Conservation (phyloP, 2,329 filamentous ascomycete genomes). For the Leptographium radiaticola region DNA sequence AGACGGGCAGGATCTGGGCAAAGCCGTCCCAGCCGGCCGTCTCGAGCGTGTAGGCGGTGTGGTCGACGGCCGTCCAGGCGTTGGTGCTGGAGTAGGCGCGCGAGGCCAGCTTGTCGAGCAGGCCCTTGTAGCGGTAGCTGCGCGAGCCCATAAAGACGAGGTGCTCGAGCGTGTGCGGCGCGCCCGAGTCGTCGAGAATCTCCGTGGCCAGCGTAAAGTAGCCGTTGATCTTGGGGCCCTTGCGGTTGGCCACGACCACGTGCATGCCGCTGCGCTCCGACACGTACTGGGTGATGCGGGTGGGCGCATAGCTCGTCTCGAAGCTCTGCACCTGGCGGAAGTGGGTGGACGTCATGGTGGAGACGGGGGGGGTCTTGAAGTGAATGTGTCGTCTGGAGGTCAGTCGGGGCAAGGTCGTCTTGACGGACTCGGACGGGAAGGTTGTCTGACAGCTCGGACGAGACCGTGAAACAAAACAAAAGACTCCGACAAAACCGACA, state of each 20-base stretch:
- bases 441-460: too few relatives aligned
- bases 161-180: constrained; percentile 77
- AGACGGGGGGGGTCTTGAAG: not conserved
- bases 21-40: constrained; percentile 97
- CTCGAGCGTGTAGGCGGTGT: constrained; percentile 91
- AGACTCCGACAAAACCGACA: not conserved
- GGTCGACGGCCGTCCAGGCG: constrained; percentile 92
- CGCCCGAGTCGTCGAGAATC: constrained; percentile 92
- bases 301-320: constrained; percentile 78
- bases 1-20: constrained; percentile 84
- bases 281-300: constrained; percentile 86
- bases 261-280: constrained; percentile 91
- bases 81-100: constrained; percentile 90
- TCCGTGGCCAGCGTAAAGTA: constrained; percentile 95
- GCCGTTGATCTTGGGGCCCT: constrained; percentile 88
- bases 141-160: constrained; percentile 83
- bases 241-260: constrained; percentile 78
- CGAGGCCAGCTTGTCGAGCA: constrained; percentile 87
- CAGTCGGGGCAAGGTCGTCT: not conserved
- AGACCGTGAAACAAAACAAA: too few relatives aligned
- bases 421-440: too few relatives aligned
- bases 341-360: constrained; percentile 42
- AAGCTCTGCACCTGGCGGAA: constrained; percentile 83
- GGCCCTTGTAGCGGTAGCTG: constrained; percentile 86
- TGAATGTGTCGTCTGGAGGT: not conserved